Conservation (phyloP, 176 grass and related monocot species). For the Paspalum vaginatum region DNA sequence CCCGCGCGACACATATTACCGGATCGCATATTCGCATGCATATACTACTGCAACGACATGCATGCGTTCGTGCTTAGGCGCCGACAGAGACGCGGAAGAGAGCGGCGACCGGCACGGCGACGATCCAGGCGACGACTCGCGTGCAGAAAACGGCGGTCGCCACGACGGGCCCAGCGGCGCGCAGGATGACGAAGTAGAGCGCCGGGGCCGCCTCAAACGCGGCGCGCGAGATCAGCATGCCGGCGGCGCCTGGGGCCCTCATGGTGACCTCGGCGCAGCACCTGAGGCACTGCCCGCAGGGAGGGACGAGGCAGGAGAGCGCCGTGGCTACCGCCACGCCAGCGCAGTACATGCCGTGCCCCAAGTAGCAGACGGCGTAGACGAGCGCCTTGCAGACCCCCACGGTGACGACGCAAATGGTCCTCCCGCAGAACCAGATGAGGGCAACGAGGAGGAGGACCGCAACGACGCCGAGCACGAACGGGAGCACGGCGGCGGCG, state of each 20-base stretch:
- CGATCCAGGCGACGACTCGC: neutral
- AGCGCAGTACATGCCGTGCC: neutral
- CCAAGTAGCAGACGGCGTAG: neutral
- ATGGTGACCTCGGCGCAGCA: constrained; percentile 4
- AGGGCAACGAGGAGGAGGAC: constrained; percentile 12
- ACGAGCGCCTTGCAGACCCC: neutral
- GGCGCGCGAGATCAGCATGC: neutral
- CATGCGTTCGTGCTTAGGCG: no score
- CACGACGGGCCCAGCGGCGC: neutral
- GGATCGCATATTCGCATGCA: no score
- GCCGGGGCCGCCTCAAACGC: neutral
- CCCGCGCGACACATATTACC: no score
- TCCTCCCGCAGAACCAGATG: neutral
- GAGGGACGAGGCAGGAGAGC: neutral
- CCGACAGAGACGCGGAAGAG: neutral
- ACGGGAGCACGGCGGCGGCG: neutral
- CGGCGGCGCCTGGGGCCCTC: constrained; percentile 27
- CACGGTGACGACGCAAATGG: neutral
- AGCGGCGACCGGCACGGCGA: neutral
- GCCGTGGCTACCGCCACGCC: accelerated
- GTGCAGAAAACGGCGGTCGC: neutral
- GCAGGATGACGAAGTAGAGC: constrained; percentile 28
- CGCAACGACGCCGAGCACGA: neutral
- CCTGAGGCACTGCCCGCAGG: neutral
- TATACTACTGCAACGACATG: neutral